phyloP scores from a whole-genome alignment of 164 flowering plant genomes.

The Aristolochia californica region DNA sequence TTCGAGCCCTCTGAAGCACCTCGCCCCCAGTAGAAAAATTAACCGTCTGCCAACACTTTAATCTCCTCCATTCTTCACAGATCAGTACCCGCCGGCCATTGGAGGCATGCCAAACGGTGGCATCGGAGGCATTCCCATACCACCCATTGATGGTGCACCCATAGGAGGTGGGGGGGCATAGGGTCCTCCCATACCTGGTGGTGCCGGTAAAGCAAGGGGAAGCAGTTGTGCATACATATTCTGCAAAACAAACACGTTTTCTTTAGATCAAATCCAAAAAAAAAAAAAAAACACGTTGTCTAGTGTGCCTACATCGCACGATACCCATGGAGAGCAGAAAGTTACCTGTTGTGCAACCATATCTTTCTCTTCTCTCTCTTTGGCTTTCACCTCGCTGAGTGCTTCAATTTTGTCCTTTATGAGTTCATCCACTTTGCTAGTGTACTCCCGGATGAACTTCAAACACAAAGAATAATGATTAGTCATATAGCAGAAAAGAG shows the following conservation, averaged over 20 bases:
- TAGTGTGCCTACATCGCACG: too few relatives aligned
- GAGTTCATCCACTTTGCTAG: constrained; percentile 90
- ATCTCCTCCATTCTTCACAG: neutral
- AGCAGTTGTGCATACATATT: constrained; percentile 98
- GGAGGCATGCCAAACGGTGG: constrained; percentile 94
- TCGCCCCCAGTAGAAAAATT: constrained; percentile 7
- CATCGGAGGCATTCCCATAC: constrained; percentile 98
- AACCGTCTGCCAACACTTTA: neutral
- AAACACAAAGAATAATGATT: constrained; percentile 1
- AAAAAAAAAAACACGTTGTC: neutral
- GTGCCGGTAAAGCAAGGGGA: constrained; percentile 98
- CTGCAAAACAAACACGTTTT: constrained; percentile 30
- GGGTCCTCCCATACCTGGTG: constrained; percentile 81
- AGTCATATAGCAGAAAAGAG: neutral
- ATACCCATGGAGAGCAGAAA: neutral
- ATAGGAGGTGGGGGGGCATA: constrained; percentile 55
- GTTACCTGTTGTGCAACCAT: constrained; percentile 85
- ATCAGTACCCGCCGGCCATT: constrained; percentile 66
- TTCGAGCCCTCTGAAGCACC: constrained; percentile 5
- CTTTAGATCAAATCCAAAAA: neutral
- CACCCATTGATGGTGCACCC: constrained; percentile 55
- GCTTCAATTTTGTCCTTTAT: constrained; percentile 85
- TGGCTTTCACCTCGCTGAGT: constrained; percentile 64
- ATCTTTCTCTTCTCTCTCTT: constrained; percentile 93
- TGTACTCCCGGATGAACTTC: constrained; percentile 85